Conservation (phyloP, 768 basidiomycete genomes). For the Cubamyces sp. region DNA sequence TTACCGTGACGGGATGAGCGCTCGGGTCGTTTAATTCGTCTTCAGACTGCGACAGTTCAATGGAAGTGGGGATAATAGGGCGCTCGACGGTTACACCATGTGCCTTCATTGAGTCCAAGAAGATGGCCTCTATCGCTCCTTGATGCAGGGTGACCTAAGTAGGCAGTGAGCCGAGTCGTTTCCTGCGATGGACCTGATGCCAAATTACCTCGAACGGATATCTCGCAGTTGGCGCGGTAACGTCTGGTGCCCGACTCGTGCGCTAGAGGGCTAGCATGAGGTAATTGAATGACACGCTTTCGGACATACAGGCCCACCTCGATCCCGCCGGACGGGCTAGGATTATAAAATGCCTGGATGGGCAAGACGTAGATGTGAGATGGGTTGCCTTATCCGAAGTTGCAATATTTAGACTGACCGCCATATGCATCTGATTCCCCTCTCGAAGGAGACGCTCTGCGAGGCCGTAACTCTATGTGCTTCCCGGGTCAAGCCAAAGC, state of each 20-base stretch:
- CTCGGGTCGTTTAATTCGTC: constrained; percentile 47
- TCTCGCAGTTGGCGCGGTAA: constrained; percentile 65
- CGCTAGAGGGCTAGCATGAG: constrained; percentile 43
- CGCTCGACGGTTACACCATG: constrained; percentile 55
- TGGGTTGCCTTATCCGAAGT: neutral
- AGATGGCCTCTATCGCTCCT: constrained; percentile 64
- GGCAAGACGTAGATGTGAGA: neutral
- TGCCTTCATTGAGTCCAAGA: constrained; percentile 56
- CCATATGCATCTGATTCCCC: constrained; percentile 73
- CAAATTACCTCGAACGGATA: constrained; percentile 69
- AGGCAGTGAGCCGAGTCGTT: neutral
- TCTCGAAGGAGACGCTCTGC: constrained; percentile 65
- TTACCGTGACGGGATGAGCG: constrained; percentile 40
- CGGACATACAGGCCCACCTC: constrained; percentile 45
- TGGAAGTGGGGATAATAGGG: constrained; percentile 52
- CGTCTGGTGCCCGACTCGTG: constrained; percentile 64
- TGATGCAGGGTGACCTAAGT: constrained; percentile 62
- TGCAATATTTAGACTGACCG: constrained; percentile 45
- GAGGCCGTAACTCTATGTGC: constrained; percentile 72
- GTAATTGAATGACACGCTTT: neutral
- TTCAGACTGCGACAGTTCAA: constrained; percentile 50
- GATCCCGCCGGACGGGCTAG: constrained; percentile 61
- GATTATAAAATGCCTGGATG: constrained; percentile 76
- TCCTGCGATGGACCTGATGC: too few relatives aligned
- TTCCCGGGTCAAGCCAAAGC: neutral